Evolutionary conservation across 1,284 basidiomycete genomes (phyloP), one percentile per base, ranked within the genome.

Genomic region (Gomphus bonarii): DNA sequence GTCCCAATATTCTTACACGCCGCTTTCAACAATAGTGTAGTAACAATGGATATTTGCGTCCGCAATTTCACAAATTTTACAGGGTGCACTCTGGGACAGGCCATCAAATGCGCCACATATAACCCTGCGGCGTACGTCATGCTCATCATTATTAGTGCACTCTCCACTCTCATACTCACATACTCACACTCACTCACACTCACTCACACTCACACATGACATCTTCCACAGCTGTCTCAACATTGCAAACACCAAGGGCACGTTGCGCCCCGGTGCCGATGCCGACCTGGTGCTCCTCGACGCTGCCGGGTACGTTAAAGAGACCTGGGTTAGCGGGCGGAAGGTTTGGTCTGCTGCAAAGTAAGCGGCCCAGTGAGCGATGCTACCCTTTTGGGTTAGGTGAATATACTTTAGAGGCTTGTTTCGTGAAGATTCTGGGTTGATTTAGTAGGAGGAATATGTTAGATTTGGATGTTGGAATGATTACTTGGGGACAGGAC

Each of bases 61-160:
- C 80, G 84, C 54, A 95, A 95, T 70, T 87, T 95, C 64, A 78
- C 83, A 22, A 73, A 75, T 36, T 95, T 91, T 69, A 91, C 91
- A 0, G 84, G 83, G 12, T 88, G 89, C 64, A 82, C 89, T 22
- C 72, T 95, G 12, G 84, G 86, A 28, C 80, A 91, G 66, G 88
- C 92, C 12, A 82, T 95, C 66, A 82, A 83, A 61, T 93, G 91
- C 65, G 90, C 88, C 20, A 92, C 89, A 0, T 81, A 77, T 65
- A 88, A 89, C 63, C 88, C 92, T 8, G 91, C 91, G 0, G 83
- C 78, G 78, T 85, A 61, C 57, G 78, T 64, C 4, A 3, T 18
- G 43, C 22, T 18, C 14, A 16, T 40, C 4, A n/a, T n/a, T n/a
- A n/a, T n/a, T n/a, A 43, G 44, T 55, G 43, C 46, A 11, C 16